Base-by-base conservation (phyloP, 805 yeast species). In the Lipomyces yamanashiensis region DNA sequence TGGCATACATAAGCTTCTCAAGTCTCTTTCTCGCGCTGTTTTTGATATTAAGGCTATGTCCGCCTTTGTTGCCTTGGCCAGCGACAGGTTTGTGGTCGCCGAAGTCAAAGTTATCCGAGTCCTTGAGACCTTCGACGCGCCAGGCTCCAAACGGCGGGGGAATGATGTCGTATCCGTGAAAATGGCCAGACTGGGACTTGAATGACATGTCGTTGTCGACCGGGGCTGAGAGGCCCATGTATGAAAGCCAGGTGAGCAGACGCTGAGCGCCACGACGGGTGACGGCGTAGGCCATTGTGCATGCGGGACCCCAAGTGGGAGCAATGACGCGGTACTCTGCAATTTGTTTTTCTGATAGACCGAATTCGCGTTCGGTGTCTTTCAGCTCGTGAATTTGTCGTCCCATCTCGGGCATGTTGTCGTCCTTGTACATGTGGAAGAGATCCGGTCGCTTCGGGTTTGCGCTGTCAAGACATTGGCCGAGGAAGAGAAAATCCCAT, bases 241-340 rank as follows among this genome's bases (percentile, higher is more conserved):
- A 63, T 8, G 59, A 52, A 15, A 63, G 49, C 41, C 52, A 52
- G 34, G 33, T 54, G 1, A 63, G 54, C 45, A 63, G 47, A 28
- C 67, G 61, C 47, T 59, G 63, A 1, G 67, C 67, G 36, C 67
- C 67, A 19, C 51, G 62, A n/a, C 52, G 51, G 9, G 67, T 53
- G 15, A 63, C 41, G 0, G 63, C 67, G 47, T 61, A 61, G 23
- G 61, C 61, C 58, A 61, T 39, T 13, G 64, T 61, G 34, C 64
- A 61, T 7, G 58, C 64, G n/a, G 64, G 64, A 28, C 61, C 61
- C 48, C 48, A 61, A 15, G 61, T 48, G 10, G 61, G 64, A 15
- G 57, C 49, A n/a, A 61, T 44, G 15, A 50, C 50, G 13, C 64
- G 56, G 13, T 43, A 40, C 23, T 61, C 44, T 36, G 62, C 61